Evolutionary conservation across 2,329 filamentous ascomycete genomes (phyloP), one percentile per base, ranked within the genome.

Genomic region (Fusarium chuoi): DNA sequence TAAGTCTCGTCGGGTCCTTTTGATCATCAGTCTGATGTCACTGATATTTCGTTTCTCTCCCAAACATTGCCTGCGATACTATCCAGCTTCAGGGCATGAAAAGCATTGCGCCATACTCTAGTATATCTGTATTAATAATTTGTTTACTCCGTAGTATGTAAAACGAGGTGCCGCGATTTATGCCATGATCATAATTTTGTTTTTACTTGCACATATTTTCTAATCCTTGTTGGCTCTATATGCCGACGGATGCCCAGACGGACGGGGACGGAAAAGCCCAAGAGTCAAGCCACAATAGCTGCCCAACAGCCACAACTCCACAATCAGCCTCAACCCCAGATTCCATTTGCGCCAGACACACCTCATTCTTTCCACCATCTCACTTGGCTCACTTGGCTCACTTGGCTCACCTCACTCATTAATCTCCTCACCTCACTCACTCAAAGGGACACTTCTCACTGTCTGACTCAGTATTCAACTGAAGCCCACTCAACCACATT

Each of bases 271-370:
- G 26, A 24, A 17, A 28, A 22, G 12, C 33, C 13, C 26, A 44
- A 55, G 46, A 20, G 26, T 59, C 66, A 71, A 46, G 70, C 70
- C 70, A 73, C 72, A 73, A 42, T 56, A 39, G 55, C 59, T 70
- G 58, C 65, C 60, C 46, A 62, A 71, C 66, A 62, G 46, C 75
- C 69, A 70, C 74, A 77, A 48, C 52, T 30, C 61, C 73, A 59
- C 70, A 45, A 55, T 46, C 56, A 75, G 70, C 68, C 62, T 68
- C 57, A 59, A 76, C 76, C 75, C 76, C 76, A 74, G 75, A 78
- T 76, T 78, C 55, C 24, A 60, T 74, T 65, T 62, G 54, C 73
- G 56, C 38, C 65, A 66, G 55, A 58, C 68, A 66, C 62, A 57
- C 51, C 46, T 74, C 55, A 59, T 60, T 76, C 62, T 63, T 59